A percentile compares a stretch with the other conserved stretches of the same genome.
phyloP scores from a whole-genome alignment of 345 rosid genomes.

The Lepidium sativum region DNA sequence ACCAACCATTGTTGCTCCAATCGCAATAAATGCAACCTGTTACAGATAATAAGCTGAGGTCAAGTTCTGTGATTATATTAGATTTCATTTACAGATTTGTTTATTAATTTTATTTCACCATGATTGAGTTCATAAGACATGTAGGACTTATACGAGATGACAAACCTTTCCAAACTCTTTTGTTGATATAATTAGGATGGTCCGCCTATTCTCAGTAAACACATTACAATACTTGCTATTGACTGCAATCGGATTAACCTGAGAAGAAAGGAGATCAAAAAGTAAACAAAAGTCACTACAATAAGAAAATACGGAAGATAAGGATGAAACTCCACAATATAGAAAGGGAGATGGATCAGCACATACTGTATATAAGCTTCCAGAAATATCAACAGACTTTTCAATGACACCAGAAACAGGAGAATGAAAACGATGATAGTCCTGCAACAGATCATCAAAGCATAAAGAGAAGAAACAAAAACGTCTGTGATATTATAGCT shows the following conservation, averaged over 20 bases:
- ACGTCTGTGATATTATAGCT: background rate
- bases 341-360: background rate
- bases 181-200: conserved; percentile 59
- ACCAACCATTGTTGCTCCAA: conserved; percentile 98
- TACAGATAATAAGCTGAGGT: background rate
- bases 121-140: background rate
- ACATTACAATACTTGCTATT: conserved; percentile 96
- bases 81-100: background rate
- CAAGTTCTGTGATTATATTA: background rate
- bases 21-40: conserved; percentile 52
- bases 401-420: conserved; percentile 80
- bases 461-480: background rate
- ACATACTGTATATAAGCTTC: conserved; percentile 77
- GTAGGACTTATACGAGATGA: background rate
- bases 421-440: conserved; percentile 85
- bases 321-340: background rate
- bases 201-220: conserved; percentile 86
- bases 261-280: conserved; percentile 11
- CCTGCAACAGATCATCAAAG: conserved; percentile 39
- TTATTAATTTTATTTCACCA: background rate
- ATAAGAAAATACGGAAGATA: too few relatives aligned
- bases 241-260: conserved; percentile 98
- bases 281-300: background rate
- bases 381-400: conserved; percentile 51
- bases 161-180: conserved; percentile 78